Conservation (phyloP, 2,329 filamentous ascomycete genomes). For the Fusarium azukiicola region DNA sequence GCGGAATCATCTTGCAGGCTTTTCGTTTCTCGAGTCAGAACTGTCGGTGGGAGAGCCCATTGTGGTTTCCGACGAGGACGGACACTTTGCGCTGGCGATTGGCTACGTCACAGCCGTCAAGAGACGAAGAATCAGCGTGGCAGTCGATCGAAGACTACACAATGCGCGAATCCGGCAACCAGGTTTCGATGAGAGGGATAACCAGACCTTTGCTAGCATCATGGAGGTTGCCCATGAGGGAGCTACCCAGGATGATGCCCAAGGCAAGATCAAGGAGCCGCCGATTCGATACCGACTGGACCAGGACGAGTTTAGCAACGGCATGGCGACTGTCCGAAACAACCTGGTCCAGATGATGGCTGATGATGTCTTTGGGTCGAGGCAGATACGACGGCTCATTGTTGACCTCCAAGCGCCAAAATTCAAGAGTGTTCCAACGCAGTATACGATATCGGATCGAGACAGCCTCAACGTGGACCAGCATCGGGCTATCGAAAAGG, state of each 20-base stretch:
- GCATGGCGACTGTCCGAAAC: slow-evolving; percentile 96
- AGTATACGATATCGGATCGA: slow-evolving; percentile 81
- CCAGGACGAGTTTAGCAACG: slow-evolving; percentile 99
- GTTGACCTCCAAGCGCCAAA: slow-evolving; percentile 87
- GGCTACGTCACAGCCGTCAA: slow-evolving; percentile 92
- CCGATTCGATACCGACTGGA: slow-evolving; percentile 91
- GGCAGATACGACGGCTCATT: slow-evolving; percentile 88
- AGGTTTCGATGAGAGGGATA: slow-evolving; percentile 87
- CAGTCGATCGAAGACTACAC: slow-evolving; percentile 94
- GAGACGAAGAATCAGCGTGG: slow-evolving; percentile 89
- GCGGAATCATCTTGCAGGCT: slow-evolving; percentile 77
- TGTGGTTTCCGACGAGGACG: slow-evolving; percentile 97
- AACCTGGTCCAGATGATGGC: slow-evolving; percentile 97
- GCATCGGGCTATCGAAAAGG: slow-evolving; percentile 91
- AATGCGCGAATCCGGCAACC: slow-evolving; percentile 88
- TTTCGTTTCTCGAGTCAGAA: slow-evolving; percentile 96
- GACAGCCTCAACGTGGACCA: slow-evolving; percentile 93
- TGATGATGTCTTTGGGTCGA: slow-evolving; percentile 85
- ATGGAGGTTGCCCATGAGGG: slow-evolving; percentile 88
- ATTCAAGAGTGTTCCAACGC: slow-evolving; percentile 85
- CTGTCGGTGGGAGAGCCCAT: slow-evolving; percentile 93
- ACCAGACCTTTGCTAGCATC: slow-evolving; percentile 94
- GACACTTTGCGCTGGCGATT: slow-evolving; percentile 96
- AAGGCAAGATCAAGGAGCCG: slow-evolving; percentile 73
- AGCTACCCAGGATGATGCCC: slow-evolving; percentile 71